Evolutionary conservation across 768 basidiomycete genomes (phyloP).

Genomic region (Lactarius hatsudake): DNA sequence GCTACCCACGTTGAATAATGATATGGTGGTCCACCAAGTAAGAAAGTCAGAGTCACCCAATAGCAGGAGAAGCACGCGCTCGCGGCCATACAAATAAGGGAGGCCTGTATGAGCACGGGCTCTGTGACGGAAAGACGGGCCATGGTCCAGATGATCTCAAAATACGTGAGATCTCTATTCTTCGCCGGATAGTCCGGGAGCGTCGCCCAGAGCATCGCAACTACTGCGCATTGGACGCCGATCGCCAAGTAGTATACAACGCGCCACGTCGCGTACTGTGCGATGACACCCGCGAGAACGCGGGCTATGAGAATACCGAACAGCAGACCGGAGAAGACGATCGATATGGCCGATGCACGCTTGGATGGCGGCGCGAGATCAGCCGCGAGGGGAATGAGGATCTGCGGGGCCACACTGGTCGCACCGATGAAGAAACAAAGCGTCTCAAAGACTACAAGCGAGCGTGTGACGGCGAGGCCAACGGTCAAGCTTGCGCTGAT

Average conservation of each 20-base stretch:
- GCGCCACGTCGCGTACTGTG: slow-evolving; percentile 42
- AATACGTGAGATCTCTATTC: slow-evolving; percentile 17
- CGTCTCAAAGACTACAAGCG: slow-evolving; percentile 57
- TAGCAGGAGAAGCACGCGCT: slow-evolving; percentile 53
- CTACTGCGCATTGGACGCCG: slow-evolving; percentile 29
- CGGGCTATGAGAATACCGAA: slow-evolving; percentile 74
- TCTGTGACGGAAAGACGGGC: slow-evolving; percentile 72
- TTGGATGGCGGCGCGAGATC: slow-evolving; percentile 76
- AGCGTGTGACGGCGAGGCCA: slow-evolving; percentile 63
- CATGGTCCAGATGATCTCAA: slow-evolving; percentile 72
- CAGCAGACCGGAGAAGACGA: slow-evolving; percentile 62
- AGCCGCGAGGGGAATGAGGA: slow-evolving; percentile 71
- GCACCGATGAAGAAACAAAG: slow-evolving; percentile 72
- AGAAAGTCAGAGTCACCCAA: slow-evolving; percentile 68
- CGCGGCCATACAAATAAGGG: slow-evolving; percentile 56
- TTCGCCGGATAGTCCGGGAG: slow-evolving; percentile 25
- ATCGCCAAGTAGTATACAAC: slow-evolving; percentile 44
- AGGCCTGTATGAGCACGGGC: slow-evolving; percentile 69
- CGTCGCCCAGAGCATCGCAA: slow-evolving; percentile 16
- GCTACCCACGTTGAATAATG: slow-evolving; percentile 61
- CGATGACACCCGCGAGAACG: slow-evolving; percentile 47
- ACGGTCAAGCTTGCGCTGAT: slow-evolving; percentile 53
- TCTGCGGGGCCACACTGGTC: slow-evolving; percentile 70
- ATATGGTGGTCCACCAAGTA: slow-evolving; percentile 75
- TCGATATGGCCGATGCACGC: slow-evolving; percentile 72